Base-by-base conservation (phyloP, 371 early-diverging fungal genomes). In the Thermomucor indicae-seudaticae region DNA sequence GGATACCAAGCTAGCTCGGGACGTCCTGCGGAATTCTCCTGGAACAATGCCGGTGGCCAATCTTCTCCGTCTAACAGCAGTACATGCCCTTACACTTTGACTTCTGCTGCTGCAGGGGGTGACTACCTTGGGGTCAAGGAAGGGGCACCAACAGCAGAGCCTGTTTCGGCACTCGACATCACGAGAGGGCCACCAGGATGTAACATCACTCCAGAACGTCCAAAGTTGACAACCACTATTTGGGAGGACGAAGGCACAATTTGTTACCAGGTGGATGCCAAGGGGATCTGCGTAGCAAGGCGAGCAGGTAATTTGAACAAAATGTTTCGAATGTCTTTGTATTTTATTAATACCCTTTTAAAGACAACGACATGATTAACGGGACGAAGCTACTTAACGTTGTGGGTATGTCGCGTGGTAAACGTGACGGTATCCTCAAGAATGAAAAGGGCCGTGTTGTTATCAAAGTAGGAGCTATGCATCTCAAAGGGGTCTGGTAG, bases 211-310 rank as follows among this genome's bases (percentile, higher is more conserved):
- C n/a, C 51, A 14, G 34, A 32, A 28, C 73, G 77, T 52, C 69
- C 81, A 27, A 68, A 70, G 50, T 71, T 89, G 29, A 86, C 88
- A 6, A 84, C 87, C 1, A 85, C 86, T 4, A 67, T 86, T 31
- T 90, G 90, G 90, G 90, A 88, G 47, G 90, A 90, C 66, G 87
- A 90, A 57, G 79, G 73, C 24, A 88, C 89, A 5, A 56, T 84
- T 37, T 88, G 87, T 46, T 90, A 81, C 55, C 90, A 88, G 50
- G 85, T 90, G 32, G 90, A 88, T 64, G 80, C 81, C 32, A 74
- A 78, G 55, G 85, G 86, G 2, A 82, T 88, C 7, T 88, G 86
- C 54, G 88, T 90, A 14, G 87, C 88, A 11, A 68, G 90, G 51
- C 75, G 90, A 49, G 80, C 79, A 57, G 86, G 85, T 85, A 73